Evolutionary conservation across 768 basidiomycete species (phyloP).

Genomic region (Leccinellum albellum): DNA sequence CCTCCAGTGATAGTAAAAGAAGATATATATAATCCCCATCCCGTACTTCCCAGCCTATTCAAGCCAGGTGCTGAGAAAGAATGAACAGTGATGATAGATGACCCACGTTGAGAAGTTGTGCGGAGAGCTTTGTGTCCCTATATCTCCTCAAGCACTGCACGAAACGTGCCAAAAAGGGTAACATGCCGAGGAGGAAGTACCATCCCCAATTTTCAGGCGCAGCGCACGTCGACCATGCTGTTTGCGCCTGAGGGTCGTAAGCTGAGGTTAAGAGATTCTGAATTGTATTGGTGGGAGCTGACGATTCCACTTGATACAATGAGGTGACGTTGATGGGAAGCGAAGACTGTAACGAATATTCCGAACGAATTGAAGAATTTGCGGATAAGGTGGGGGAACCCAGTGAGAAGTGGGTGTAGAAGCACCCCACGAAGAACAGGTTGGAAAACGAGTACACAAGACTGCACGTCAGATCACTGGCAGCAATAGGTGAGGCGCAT

Average conservation of each 20-base stretch:
- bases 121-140: constrained; percentile 63
- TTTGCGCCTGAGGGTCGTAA: constrained; percentile 36
- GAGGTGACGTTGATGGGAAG: neutral
- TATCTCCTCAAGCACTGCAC: constrained; percentile 89
- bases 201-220: constrained; percentile 53
- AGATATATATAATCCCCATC: constrained; percentile 57
- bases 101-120: constrained; percentile 86
- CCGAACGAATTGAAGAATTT: neutral
- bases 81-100: neutral
- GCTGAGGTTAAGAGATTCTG: constrained; percentile 3
- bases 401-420: constrained; percentile 43
- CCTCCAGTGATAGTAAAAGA: constrained; percentile 79
- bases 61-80: neutral
- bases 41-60: constrained; percentile 81
- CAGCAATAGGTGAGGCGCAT: constrained; percentile 5
- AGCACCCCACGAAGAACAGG: constrained; percentile 70
- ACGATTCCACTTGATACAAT: neutral
- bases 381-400: neutral
- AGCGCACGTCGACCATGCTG: constrained; percentile 43
- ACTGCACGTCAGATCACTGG: constrained; percentile 80
- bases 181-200: constrained; percentile 51
- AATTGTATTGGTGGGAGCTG: neutral
- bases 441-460: constrained; percentile 71
- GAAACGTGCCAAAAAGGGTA: constrained; percentile 76
- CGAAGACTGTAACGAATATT: neutral